phyloP scores from a whole-genome alignment of 768 basidiomycete genomes.

The Lactarius trivialis region DNA sequence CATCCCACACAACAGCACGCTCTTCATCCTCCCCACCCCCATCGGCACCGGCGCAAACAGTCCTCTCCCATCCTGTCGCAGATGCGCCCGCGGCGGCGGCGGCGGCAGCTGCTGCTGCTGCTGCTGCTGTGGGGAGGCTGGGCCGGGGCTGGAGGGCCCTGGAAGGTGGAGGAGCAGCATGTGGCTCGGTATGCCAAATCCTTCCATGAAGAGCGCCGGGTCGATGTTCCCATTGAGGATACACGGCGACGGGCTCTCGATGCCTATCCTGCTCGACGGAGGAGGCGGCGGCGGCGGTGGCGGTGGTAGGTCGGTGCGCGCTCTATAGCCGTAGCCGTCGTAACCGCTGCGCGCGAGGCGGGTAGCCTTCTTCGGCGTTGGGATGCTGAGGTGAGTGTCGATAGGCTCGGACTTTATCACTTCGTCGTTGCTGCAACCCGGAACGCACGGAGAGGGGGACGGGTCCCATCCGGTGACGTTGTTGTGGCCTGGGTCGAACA shows the following conservation, averaged over 20 bases:
- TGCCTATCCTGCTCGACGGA: not conserved
- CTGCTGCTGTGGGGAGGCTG: no score
- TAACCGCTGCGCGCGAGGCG: not conserved
- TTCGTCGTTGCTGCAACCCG: not conserved
- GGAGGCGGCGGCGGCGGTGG: not conserved
- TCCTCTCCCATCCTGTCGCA: not conserved
- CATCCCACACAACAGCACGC: not conserved
- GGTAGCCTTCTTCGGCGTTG: not conserved
- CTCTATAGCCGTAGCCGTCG: no score
- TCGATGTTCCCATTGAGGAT: conserved; percentile 6
- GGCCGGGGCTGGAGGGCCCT: not conserved
- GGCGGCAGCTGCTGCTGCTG: not conserved
- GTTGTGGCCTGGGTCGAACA: conserved; percentile 13
- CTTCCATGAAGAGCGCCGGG: conserved; percentile 13
- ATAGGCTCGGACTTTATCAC: not conserved
- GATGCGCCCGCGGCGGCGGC: not conserved
- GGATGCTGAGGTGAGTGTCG: conserved; percentile 2
- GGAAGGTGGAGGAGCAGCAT: not conserved
- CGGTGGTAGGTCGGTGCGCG: not conserved
- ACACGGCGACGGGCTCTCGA: not conserved
- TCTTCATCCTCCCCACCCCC: not conserved
- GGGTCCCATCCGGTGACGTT: conserved; percentile 6
- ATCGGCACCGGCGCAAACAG: not conserved
- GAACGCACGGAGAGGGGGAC: conserved; percentile 1
- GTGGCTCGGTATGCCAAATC: no score